These are phyloP conservation scores for Tetradesmus lagerheimii DNA, from an alignment of 139 green algal species.

Conservation along the genomic window DNA sequence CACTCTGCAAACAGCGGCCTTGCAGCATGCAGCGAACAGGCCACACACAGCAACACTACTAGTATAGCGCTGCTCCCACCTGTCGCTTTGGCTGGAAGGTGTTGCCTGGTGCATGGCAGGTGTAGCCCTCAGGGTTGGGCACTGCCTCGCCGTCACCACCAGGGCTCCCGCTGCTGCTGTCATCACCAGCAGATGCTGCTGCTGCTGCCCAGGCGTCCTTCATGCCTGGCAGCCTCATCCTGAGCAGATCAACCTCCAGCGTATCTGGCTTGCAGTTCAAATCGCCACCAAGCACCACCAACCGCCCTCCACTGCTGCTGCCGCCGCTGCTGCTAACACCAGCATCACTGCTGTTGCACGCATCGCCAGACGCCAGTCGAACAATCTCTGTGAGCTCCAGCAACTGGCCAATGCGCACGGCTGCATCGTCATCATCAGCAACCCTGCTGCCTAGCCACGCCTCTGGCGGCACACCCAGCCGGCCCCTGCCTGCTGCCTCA, in stretches of 20 bases:
- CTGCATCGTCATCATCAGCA: slow-evolving; percentile 46
- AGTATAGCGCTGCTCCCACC: background rate
- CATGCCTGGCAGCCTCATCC: slow-evolving; percentile 29
- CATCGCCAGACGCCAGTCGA: background rate
- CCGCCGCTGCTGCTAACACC: background rate
- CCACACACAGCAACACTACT: too few relatives aligned
- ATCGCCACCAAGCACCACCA: slow-evolving; percentile 58
- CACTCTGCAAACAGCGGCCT: too few relatives aligned
- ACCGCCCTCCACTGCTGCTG: background rate
- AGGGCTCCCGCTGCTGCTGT: slow-evolving; percentile 5
- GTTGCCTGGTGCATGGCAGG: slow-evolving; percentile 58
- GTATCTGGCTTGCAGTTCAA: slow-evolving; percentile 60
- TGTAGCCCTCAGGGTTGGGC: slow-evolving; percentile 49
- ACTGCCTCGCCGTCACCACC: background rate
- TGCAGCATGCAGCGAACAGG: too few relatives aligned
- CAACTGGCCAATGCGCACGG: slow-evolving; percentile 52
- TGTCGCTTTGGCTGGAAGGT: slow-evolving; percentile 54
- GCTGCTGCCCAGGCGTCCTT: slow-evolving; percentile 57
- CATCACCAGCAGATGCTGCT: background rate
- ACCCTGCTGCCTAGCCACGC: slow-evolving; percentile 16
- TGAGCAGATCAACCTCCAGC: slow-evolving; percentile 58
- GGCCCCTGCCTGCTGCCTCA: background rate
- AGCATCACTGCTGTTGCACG: background rate
- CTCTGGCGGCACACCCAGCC: background rate
- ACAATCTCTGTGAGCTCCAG: slow-evolving; percentile 59